Evolutionary conservation across 2,329 filamentous ascomycete species (phyloP).

Genomic region (Cladosporium sp.): DNA sequence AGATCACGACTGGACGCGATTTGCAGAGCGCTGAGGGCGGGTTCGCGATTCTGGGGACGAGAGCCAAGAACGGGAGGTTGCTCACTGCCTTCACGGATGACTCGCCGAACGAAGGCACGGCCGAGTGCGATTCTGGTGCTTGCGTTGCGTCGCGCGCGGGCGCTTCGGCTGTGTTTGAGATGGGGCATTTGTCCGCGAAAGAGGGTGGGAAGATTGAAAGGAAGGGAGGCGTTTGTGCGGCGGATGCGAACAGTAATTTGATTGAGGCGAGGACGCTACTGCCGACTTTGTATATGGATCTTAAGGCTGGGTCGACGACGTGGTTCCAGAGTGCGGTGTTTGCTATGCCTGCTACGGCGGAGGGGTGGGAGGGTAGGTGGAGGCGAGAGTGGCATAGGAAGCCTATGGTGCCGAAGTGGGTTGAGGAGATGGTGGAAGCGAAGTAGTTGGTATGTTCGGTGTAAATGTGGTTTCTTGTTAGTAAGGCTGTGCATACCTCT

Average conservation of each 20-base stretch:
- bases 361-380: conserved; percentile 55
- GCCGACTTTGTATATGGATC: conserved; percentile 65
- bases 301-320: conserved; percentile 57
- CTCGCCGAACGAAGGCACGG: conserved; percentile 45
- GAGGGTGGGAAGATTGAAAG: conserved; percentile 35
- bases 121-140: conserved; percentile 37
- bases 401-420: conserved; percentile 31
- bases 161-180: conserved; percentile 52
- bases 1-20: conserved; percentile 58
- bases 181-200: conserved; percentile 28
- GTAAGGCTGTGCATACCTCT: not conserved
- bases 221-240: conserved; percentile 66
- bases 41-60: conserved; percentile 67
- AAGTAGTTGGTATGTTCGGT: not conserved
- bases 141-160: conserved; percentile 52
- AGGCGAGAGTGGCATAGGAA: conserved; percentile 48
- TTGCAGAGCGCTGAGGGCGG: conserved; percentile 73
- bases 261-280: conserved; percentile 71
- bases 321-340: conserved; percentile 74
- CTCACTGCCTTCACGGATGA: conserved; percentile 43
- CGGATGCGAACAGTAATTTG: conserved; percentile 77
- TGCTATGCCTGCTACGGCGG: conserved; percentile 61
- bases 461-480: not conserved
- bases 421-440: conserved; percentile 23
- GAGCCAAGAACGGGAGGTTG: conserved; percentile 59